Conservation (phyloP, 331 rosid species). For the Cydonia oblonga region DNA sequence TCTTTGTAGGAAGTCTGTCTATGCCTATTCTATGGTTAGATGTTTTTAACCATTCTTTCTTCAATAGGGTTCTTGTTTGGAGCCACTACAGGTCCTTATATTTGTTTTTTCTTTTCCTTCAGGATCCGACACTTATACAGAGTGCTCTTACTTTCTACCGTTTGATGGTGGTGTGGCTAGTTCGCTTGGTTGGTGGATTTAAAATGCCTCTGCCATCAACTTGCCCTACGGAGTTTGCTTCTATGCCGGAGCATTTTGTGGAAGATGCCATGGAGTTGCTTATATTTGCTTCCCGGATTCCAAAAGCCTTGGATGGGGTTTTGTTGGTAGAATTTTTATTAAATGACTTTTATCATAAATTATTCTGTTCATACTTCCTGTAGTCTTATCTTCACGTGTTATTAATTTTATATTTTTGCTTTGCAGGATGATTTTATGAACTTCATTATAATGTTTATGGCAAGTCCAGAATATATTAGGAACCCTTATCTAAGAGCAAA, state of each 20-base stretch:
- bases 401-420: not conserved
- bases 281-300: conserved; percentile 90
- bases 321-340: conserved; percentile 48
- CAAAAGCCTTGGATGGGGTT: conserved; percentile 89
- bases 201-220: conserved; percentile 84
- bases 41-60: not conserved
- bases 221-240: conserved; percentile 80
- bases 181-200: conserved; percentile 89
- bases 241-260: conserved; percentile 95
- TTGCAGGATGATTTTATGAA: conserved; percentile 96
- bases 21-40: not conserved
- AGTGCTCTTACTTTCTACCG: conserved; percentile 76
- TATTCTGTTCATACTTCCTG: not conserved
- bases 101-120: conserved; percentile 13
- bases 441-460: conserved; percentile 98
- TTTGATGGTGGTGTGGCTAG: conserved; percentile 88
- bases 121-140: conserved; percentile 82
- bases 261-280: conserved; percentile 98
- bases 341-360: not conserved
- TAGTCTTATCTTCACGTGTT: not conserved
- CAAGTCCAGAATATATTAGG: conserved; percentile 70
- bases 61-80: not conserved
- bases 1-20: not conserved
- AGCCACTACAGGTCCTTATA: not conserved
- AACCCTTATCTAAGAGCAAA: conserved; percentile 95